Base-by-base conservation (phyloP, 2,329 filamentous ascomycete species). In the Xylariomycetidae sp. region DNA sequence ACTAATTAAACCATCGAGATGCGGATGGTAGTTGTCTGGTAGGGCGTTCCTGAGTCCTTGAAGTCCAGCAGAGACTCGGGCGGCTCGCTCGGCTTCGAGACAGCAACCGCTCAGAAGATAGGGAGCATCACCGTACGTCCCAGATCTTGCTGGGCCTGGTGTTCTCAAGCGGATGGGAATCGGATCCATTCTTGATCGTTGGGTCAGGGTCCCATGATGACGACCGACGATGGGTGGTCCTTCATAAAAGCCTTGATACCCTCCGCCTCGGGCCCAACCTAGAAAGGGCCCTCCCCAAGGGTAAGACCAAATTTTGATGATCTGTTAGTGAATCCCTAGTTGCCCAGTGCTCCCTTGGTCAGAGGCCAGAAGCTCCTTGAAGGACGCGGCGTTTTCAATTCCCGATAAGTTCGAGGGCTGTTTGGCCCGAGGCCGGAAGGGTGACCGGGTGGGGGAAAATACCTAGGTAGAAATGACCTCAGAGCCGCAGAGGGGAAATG, bases 71-170 rank as follows among this genome's bases (percentile, higher is more conserved):
- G 64, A 62, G 26, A 74, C 67, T 10, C 63, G 44, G 31, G 74
- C 68, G 33, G 69, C 71, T 40, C 69, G 62, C 35, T 72, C 63
- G 16, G 75, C 73, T 55, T 80, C 74, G 33, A 59, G 49, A 45
- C 64, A 74, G 49, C 75, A 80, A 20, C 72, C 70, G 37, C 63
- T 57, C 22, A 77, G 61, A 15, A 77, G 57, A 14, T 64, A 55
- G 27, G 50, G 44, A 14, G 53, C 42, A 31, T 44, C 37, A 29
- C 48, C 43, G n/a, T 49, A 50, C 37, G 39, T 41, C 9, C 40
- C 40, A 23, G 29, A 14, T 17, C 30, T 14, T 37, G 35, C 41
- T 20, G 26, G 30, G 36, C 15, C 18, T 32, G 46, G 40, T 17
- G 40, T 44, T 38, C 45, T 38, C 17, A 30, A 23, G 29, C 44